A percentile compares a stretch with the other conserved stretches of the same genome.
phyloP scores from a whole-genome alignment of 78 protist species.

The Pigoraptor vietnamica region DNA sequence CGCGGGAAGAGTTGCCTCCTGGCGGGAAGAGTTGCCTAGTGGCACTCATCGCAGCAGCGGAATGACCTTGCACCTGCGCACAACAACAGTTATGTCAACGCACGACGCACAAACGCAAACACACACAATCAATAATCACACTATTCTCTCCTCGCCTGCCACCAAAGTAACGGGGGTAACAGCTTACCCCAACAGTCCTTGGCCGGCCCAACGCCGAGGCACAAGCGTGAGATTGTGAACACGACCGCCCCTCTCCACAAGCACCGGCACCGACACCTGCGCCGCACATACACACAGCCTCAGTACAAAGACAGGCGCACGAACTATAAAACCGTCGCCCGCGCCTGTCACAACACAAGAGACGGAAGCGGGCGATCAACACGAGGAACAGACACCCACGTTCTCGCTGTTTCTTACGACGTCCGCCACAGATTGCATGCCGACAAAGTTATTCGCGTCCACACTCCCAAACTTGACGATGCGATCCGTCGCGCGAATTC shows the following conservation, averaged over 20 bases:
- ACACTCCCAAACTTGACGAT: background rate
- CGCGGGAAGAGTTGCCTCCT: too few relatives aligned
- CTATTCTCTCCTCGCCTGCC: too few relatives aligned
- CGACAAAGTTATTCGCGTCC: background rate
- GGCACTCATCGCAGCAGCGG: too few relatives aligned
- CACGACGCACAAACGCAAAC: too few relatives aligned
- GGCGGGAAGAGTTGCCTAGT: too few relatives aligned
- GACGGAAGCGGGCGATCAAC: too few relatives aligned
- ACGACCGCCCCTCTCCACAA: background rate
- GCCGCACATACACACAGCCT: background rate
- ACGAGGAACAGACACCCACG: background rate
- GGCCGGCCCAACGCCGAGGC: background rate
- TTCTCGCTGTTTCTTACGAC: background rate
- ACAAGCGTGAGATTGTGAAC: background rate
- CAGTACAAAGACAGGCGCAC: background rate
- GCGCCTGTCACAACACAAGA: too few relatives aligned
- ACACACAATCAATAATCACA: too few relatives aligned
- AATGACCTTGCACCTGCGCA: too few relatives aligned
- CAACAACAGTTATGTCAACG: too few relatives aligned
- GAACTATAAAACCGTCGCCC: background rate
- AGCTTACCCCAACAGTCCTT: background rate
- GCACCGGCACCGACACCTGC: background rate
- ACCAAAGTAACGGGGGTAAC: too few relatives aligned
- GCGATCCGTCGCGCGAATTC: background rate
- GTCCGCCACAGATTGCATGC: background rate